Evolutionary conservation across 208 protist species (phyloP).

Genomic region (Polymyxa betae): DNA sequence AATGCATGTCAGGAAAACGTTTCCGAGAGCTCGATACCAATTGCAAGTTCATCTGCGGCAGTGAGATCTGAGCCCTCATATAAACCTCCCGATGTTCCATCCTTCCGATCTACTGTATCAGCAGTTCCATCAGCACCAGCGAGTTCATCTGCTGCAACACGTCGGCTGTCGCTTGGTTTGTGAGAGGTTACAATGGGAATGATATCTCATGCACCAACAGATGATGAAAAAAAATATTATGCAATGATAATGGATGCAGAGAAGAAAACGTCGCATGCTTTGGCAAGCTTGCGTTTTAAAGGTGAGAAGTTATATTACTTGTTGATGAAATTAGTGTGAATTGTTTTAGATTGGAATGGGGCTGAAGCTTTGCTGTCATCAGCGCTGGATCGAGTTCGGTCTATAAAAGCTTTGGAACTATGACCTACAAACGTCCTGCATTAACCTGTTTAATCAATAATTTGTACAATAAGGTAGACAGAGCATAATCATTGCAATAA

Average conservation of each 20-base stretch:
- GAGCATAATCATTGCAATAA: background rate
- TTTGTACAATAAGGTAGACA: constrained; percentile 27
- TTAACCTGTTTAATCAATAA: constrained; percentile 11
- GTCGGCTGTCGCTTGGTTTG: background rate
- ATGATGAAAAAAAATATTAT: background rate
- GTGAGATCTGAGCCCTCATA: too few species aligned
- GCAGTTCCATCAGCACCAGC: background rate
- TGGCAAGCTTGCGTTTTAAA: constrained; percentile 44
- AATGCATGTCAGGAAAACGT: too few species aligned
- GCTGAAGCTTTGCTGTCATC: background rate
- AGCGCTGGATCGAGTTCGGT: constrained; percentile 7
- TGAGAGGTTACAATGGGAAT: too few species aligned
- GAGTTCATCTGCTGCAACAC: background rate
- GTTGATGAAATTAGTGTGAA: background rate
- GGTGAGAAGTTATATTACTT: background rate
- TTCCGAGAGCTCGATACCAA: too few species aligned
- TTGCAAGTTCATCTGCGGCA: too few species aligned
- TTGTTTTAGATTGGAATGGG: background rate
- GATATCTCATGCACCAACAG: too few species aligned
- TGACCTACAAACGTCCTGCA: too few species aligned
- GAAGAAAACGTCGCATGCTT: constrained; percentile 24
- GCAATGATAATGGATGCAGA: background rate
- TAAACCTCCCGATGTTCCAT: too few species aligned
- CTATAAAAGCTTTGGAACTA: too few species aligned
- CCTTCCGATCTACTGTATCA: too few species aligned